Percentiles rank a stretch among this genome's conserved stretches.
Conservation (phyloP, 805 yeast genomes). For the Candida pini region DNA sequence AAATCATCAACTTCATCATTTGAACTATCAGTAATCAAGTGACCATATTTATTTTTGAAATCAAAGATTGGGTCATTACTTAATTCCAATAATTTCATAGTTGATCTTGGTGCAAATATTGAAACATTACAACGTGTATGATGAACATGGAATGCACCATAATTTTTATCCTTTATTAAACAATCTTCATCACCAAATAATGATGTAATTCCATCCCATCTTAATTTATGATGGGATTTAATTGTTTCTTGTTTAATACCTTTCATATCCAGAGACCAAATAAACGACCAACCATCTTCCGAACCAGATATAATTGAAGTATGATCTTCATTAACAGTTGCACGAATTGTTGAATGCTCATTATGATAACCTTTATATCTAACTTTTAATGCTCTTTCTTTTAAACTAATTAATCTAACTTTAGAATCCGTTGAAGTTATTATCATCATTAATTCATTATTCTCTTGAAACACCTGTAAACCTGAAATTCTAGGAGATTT, state of each 20-base stretch:
- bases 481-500: constrained; percentile 70
- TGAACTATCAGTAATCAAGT: constrained; percentile 3
- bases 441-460: constrained; percentile 31
- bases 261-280: constrained; percentile 52
- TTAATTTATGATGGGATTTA: constrained; percentile 30
- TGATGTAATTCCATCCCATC: constrained; percentile 27
- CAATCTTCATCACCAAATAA: constrained; percentile 29
- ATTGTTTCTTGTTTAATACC: constrained; percentile 3
- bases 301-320: constrained; percentile 68
- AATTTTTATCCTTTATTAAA: constrained; percentile 49
- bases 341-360: constrained; percentile 65
- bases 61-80: constrained; percentile 82
- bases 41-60: constrained; percentile 26
- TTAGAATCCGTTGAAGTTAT: constrained; percentile 81
- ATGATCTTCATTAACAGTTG: constrained; percentile 53
- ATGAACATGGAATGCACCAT: constrained; percentile 73
- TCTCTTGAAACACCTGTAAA: constrained; percentile 41
- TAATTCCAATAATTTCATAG: constrained; percentile 57
- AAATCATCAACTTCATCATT: constrained; percentile 30
- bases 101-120: constrained; percentile 66
- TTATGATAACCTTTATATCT: constrained; percentile 72
- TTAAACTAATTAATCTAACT: constrained; percentile 57
- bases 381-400: constrained; percentile 50
- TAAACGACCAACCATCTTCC: constrained; percentile 81
- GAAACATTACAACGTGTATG: constrained; percentile 70